Evolutionary conservation across 139 green algal genomes (phyloP).

Genomic region (Dunaliella primolecta): DNA sequence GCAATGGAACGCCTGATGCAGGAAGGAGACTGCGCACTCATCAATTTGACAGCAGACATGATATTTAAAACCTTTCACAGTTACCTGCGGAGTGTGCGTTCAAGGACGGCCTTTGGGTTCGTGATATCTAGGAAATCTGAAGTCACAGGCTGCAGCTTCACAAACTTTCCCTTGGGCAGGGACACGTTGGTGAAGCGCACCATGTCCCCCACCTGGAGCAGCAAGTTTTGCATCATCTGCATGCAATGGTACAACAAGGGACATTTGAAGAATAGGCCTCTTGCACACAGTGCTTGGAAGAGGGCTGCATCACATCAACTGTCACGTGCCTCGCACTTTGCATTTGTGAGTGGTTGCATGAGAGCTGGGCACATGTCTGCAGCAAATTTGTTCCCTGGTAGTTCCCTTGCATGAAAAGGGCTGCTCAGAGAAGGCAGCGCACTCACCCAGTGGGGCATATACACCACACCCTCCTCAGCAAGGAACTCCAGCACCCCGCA

Average conservation of each 20-base stretch:
- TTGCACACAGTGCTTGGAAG: too few relatives aligned
- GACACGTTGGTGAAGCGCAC: conserved; percentile 78
- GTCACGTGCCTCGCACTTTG: too few relatives aligned
- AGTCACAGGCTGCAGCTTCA: conserved; percentile 82
- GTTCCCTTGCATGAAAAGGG: neutral
- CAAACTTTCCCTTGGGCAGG: conserved; percentile 74
- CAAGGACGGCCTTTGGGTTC: conserved; percentile 96
- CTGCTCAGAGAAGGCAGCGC: neutral
- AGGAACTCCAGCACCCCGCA: conserved; percentile 98
- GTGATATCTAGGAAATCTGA: conserved; percentile 96
- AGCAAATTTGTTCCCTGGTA: neutral
- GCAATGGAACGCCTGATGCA: too few relatives aligned
- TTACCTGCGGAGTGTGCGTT: conserved; percentile 80
- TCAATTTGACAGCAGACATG: too few relatives aligned
- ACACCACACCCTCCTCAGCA: conserved; percentile 93
- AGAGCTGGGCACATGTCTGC: too few relatives aligned
- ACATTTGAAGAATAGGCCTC: too few relatives aligned
- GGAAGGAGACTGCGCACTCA: too few relatives aligned
- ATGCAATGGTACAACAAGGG: neutral
- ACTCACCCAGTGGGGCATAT: conserved; percentile 95
- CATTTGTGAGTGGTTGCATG: too few relatives aligned
- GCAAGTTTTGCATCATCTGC: conserved; percentile 98
- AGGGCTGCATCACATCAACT: too few relatives aligned
- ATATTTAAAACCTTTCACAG: too few relatives aligned
- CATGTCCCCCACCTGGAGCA: conserved; percentile 87